Percentiles rank a stretch among this genome's conserved stretches.
Conservation (phyloP, 495 filamentous ascomycete genomes). For the Penicillium bialowiezense region DNA sequence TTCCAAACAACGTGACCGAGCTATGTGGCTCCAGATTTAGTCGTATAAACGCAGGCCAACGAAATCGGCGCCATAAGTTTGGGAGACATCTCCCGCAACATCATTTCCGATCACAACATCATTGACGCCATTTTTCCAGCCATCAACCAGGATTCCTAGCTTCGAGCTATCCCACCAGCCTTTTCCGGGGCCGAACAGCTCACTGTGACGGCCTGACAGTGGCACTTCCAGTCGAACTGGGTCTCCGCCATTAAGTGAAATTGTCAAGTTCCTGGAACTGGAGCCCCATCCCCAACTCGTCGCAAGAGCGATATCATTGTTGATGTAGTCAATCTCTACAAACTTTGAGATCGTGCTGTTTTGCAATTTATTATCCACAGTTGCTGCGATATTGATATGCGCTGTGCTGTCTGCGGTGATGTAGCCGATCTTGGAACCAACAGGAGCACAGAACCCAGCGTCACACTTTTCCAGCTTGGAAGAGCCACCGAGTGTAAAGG, state of each 20-base stretch:
- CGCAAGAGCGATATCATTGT: constrained; percentile 49
- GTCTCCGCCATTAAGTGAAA: constrained; percentile 37
- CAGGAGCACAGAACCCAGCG: constrained; percentile 31
- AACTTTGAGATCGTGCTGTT: constrained; percentile 28
- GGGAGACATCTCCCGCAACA: constrained; percentile 23
- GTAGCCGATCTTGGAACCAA: constrained; percentile 42
- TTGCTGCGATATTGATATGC: constrained; percentile 21
- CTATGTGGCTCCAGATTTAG: no score
- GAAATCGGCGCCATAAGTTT: constrained; percentile 40
- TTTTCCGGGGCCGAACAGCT: constrained; percentile 38
- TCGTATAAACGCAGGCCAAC: constrained; percentile 29
- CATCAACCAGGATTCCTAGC: constrained; percentile 40
- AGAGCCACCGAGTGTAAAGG: constrained; percentile 32
- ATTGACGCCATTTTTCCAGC: constrained; percentile 42
- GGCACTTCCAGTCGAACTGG: constrained; percentile 47
- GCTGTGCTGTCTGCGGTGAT: constrained; percentile 25
- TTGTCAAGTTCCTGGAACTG: constrained; percentile 46
- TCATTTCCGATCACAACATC: constrained; percentile 39
- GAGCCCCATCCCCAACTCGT: constrained; percentile 40
- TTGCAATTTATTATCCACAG: background rate
- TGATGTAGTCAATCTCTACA: constrained; percentile 47
- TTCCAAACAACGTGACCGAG: no score
- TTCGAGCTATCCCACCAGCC: constrained; percentile 50
- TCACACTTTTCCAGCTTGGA: constrained; percentile 30
- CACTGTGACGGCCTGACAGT: constrained; percentile 44